Conservation (phyloP, 441 rosid species). For the Erodium texanum region DNA sequence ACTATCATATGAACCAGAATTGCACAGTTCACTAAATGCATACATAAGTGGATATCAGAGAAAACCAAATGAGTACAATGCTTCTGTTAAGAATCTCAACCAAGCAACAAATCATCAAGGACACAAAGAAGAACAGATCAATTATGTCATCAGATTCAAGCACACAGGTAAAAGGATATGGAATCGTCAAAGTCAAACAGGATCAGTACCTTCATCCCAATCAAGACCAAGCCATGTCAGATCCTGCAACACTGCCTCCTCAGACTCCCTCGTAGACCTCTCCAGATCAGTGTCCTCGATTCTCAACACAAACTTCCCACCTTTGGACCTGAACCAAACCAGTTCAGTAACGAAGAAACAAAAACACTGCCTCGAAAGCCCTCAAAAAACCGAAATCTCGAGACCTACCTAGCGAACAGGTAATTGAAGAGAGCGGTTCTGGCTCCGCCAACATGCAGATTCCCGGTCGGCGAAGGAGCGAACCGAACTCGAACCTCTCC, state of each 20-base stretch:
- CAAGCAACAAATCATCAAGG: not conserved
- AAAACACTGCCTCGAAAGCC: not conserved
- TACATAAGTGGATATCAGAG: not conserved
- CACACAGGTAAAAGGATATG: too few relatives aligned
- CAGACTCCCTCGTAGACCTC: constrained; percentile 84
- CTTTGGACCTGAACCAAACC: constrained; percentile 47
- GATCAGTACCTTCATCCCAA: constrained; percentile 76
- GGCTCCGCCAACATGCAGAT: constrained; percentile 95
- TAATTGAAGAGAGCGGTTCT: constrained; percentile 96
- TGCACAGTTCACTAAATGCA: not conserved
- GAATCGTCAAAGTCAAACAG: not conserved
- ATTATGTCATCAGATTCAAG: not conserved
- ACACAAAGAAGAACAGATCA: not conserved
- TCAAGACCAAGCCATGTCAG: constrained; percentile 85
- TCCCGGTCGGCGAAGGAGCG: constrained; percentile 97
- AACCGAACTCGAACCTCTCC: constrained; percentile 69
- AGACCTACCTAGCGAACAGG: constrained; percentile 67
- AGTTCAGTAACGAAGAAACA: not conserved
- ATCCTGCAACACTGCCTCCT: constrained; percentile 79
- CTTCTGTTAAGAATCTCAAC: not conserved
- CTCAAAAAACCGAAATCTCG: not conserved
- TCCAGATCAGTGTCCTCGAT: constrained; percentile 92
- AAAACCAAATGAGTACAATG: not conserved
- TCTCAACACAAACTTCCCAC: constrained; percentile 82
- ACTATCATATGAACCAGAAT: not conserved